These are phyloP conservation scores for Gracilariopsis chorda DNA, from an alignment of 23 red algal genomes.

Conservation along the genomic window DNA sequence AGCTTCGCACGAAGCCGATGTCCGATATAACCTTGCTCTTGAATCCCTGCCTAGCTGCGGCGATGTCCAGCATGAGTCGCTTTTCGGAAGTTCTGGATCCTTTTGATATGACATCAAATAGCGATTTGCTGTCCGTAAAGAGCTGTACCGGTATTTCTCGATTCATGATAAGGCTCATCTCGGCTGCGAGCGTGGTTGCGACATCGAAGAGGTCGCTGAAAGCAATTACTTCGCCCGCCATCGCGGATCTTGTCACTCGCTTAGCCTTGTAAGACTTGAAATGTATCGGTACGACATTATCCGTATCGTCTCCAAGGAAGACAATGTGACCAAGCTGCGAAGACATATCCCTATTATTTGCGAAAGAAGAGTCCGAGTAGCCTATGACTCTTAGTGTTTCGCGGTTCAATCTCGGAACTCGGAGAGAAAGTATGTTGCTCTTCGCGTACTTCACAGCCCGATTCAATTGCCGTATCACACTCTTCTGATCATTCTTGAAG, in stretches of 20 bases:
- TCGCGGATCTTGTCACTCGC: conserved; percentile 17
- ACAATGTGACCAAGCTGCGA: conserved; percentile 23
- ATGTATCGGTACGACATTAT: neutral
- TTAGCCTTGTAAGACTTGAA: conserved; percentile 35
- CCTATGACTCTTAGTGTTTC: conserved; percentile 5
- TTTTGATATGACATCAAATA: conserved; percentile 11
- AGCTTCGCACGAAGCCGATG: neutral
- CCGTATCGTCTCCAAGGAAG: neutral
- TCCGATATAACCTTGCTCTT: conserved; percentile 11
- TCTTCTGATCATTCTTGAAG: neutral
- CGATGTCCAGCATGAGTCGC: conserved; percentile 35
- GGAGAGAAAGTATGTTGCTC: neutral
- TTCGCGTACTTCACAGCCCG: neutral
- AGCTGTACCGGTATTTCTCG: neutral
- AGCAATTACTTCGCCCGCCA: neutral
- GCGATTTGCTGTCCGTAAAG: conserved; percentile 31
- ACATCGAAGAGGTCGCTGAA: conserved; percentile 6
- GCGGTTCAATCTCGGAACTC: neutral
- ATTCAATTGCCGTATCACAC: conserved; percentile 11
- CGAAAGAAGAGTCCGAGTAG: conserved; percentile 39
- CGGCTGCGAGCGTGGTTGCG: neutral
- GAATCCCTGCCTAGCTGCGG: conserved; percentile 3
- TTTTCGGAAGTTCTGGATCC: conserved; percentile 9
- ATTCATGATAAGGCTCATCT: neutral
- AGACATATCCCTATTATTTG: conserved; percentile 11